Conservation (phyloP, 2,329 filamentous ascomycete genomes). For the Bipolaris bicolor region DNA sequence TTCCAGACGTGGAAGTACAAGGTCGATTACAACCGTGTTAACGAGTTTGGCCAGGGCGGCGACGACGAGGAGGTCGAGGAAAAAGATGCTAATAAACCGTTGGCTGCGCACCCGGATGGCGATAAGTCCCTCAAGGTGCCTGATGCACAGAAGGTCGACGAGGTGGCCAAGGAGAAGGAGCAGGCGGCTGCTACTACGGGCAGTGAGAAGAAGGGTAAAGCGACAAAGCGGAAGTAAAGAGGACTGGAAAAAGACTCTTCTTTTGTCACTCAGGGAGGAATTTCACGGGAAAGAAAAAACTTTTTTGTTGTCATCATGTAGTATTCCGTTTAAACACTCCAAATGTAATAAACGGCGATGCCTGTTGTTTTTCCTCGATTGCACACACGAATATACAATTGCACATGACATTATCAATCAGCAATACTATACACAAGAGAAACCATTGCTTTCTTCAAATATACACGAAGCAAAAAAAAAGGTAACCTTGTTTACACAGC, state of each 20-base stretch:
- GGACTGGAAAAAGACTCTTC: neutral
- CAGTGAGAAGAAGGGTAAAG: constrained; percentile 33
- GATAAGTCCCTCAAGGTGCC: constrained; percentile 37
- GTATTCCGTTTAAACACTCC: too few species aligned
- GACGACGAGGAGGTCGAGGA: constrained; percentile 72
- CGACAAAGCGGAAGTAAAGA: constrained; percentile 41
- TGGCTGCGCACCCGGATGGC: constrained; percentile 44
- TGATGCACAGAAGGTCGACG: constrained; percentile 22
- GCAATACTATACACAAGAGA: too few species aligned
- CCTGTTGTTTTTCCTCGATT: too few species aligned
- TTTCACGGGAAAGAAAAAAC: too few species aligned
- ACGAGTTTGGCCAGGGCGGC: constrained; percentile 98
- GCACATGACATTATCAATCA: too few species aligned
- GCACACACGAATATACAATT: too few species aligned
- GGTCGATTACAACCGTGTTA: constrained; percentile 88
- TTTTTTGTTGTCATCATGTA: too few species aligned
- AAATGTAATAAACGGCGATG: too few species aligned
- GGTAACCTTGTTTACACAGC: too few species aligned
- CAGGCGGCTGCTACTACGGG: constrained; percentile 30
- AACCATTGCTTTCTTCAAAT: too few species aligned
- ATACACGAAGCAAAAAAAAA: too few species aligned
- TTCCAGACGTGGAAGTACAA: constrained; percentile 95
- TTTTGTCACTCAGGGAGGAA: neutral
- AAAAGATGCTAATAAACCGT: constrained; percentile 53
- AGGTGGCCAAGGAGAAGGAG: constrained; percentile 27